Evolutionary conservation across 768 basidiomycete species (phyloP), one percentile per base, ranked within the genome.

Genomic region (Fistulinella prunicolor): DNA sequence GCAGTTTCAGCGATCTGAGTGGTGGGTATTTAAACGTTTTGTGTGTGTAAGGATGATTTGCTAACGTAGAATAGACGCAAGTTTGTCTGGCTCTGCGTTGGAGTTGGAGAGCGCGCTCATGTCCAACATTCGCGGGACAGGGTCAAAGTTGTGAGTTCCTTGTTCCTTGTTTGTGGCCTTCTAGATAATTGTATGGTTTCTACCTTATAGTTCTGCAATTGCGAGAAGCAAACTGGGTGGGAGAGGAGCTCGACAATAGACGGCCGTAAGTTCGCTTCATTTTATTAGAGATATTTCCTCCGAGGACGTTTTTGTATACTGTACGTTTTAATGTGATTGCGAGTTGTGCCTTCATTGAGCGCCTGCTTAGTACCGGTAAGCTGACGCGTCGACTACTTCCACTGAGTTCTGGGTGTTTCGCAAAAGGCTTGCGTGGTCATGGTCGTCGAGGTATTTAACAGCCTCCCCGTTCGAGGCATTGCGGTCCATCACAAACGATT

Each of bases 1-100:
- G 89, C 7, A 82, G 90, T 64, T 90, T 92, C 58, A 92, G 89
- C 59, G 90, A 93, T 60, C 60, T 92, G 37, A 93, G 90, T 58
- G 89, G 90, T 89, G 58, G 59, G 79, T 68, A 19, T 14, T 36
- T n/a, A 19, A 43, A 14, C 22, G 0, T 32, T 37, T 16, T 16
- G 5, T 26, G 4, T 26, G 12, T n/a, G 10, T 36, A 34, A 40
- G 20, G 13, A 36, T 20, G 12, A 47, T 1, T 57, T 5, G 30
- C 46, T 52, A 23, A 44, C 10, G 19, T 30, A 16, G 43, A 12
- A 14, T 36, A 87, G 86, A 89, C 56, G 77, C 81, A 10, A 88
- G 86, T 62, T 64, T 92, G 32, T 89, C 88, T 16, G 80, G 80
- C 7, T 90, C 89, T 34, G 89, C 84, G 4, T 14, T 32, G 51